phyloP scores from a whole-genome alignment of 306 rosid species.

The Rosa lucieae region DNA sequence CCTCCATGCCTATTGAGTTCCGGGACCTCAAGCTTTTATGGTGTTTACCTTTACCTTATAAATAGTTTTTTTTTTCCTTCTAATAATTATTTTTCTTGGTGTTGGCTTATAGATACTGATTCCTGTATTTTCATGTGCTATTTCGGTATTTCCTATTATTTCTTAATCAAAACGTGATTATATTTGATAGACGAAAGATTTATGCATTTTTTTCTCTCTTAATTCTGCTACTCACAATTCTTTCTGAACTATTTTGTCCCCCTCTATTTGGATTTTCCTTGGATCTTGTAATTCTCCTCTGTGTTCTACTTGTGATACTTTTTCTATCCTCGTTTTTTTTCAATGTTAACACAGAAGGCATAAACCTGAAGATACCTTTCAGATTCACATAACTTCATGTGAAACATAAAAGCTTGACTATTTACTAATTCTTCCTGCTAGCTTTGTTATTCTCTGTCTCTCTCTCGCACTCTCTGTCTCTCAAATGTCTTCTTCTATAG shows the following conservation, averaged over 20 bases:
- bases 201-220: not conserved
- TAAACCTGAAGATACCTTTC: not conserved
- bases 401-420: not conserved
- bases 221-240: not conserved
- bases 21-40: slow-evolving; percentile 1
- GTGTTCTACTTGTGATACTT: slow-evolving; percentile 15
- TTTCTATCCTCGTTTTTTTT: slow-evolving; percentile 14
- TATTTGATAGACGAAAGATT: slow-evolving; percentile 10
- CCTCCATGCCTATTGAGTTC: not conserved
- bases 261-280: not conserved
- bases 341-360: slow-evolving; percentile 21
- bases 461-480: slow-evolving; percentile 9
- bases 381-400: not conserved
- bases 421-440: not conserved
- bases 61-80: not conserved
- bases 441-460: not conserved
- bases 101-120: not conserved
- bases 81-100: not conserved
- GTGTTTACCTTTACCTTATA: not conserved
- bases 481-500: not conserved
- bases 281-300: slow-evolving; percentile 18
- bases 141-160: not conserved
- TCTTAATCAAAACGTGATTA: slow-evolving; percentile 10
- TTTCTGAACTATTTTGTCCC: slow-evolving; percentile 8
- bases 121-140: not conserved